Conservation (phyloP, 305 asterid genomes). For the Rubia balearica region DNA sequence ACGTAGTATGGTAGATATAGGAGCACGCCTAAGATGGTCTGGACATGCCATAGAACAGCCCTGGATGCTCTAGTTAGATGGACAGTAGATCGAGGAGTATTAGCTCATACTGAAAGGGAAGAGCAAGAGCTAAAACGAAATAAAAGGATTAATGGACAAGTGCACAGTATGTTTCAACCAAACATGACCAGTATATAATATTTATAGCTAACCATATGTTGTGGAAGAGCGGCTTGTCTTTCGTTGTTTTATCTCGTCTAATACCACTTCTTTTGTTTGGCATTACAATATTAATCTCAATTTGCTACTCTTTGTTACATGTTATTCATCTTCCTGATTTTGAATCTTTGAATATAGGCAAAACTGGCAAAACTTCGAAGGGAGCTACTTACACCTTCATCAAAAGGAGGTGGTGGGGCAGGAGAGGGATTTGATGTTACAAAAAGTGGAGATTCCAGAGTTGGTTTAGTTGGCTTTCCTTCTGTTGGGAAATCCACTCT, state of each 20-base stretch:
- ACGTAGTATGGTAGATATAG: no score
- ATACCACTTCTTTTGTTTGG: background rate
- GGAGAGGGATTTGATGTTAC: constrained; percentile 99
- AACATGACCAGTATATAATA: no score
- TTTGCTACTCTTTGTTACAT: background rate
- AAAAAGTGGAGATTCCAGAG: constrained; percentile 96
- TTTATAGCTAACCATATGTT: no score
- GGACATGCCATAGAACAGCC: background rate
- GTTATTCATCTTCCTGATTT: background rate
- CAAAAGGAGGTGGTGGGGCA: constrained; percentile 97
- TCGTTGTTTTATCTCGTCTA: background rate
- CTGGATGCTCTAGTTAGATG: background rate
- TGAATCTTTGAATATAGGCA: constrained; percentile 41
- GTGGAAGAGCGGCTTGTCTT: background rate
- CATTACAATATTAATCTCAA: background rate
- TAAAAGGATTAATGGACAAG: background rate
- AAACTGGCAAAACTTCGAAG: constrained; percentile 95
- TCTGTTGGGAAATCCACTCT: constrained; percentile 98
- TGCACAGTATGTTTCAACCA: background rate
- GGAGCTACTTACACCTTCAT: constrained; percentile 76
- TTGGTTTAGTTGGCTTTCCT: constrained; percentile 94
- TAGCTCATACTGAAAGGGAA: background rate
- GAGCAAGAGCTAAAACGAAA: background rate
- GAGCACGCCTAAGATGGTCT: background rate
- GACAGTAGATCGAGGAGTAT: background rate